phyloP scores from a whole-genome alignment of 2,329 filamentous ascomycete genomes.

The Thielaviopsis musarum region DNA sequence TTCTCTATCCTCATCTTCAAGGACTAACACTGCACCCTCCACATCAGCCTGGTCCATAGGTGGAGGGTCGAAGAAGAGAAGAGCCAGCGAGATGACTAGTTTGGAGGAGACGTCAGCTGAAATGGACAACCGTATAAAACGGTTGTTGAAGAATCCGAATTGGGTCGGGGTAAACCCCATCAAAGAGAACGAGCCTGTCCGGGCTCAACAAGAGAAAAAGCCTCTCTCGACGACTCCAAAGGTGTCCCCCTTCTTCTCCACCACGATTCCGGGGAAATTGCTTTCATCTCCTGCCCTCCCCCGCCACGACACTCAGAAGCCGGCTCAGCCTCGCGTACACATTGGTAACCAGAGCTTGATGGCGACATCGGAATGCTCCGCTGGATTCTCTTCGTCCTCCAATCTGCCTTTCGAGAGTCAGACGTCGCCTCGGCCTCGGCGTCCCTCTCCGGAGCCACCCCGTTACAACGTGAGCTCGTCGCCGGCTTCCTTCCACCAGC shows the following conservation, averaged over 20 bases:
- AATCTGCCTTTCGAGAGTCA: neutral
- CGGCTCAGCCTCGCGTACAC: neutral
- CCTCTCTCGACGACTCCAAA: neutral
- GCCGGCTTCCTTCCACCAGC: slow-evolving; percentile 3
- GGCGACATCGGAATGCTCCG: slow-evolving; percentile 1
- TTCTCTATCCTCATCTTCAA: neutral
- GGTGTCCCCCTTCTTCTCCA: neutral
- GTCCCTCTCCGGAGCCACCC: neutral
- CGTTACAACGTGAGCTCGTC: slow-evolving; percentile 3
- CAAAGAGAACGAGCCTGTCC: neutral
- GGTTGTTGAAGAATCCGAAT: neutral
- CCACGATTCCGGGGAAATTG: neutral
- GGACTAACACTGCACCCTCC: neutral
- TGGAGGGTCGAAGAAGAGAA: neutral
- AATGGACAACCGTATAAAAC: neutral
- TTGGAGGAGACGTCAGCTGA: neutral
- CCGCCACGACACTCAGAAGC: neutral
- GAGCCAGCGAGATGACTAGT: neutral
- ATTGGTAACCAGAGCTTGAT: slow-evolving; percentile 10
- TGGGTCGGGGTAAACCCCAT: neutral
- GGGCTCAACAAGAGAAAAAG: neutral
- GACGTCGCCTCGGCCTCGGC: neutral
- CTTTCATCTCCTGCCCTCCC: neutral
- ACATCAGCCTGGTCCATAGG: neutral
- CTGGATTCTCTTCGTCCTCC: neutral